Evolutionary conservation across 371 early-diverging fungal genomes (phyloP), one percentile per base, ranked within the genome.

Genomic region (Apophysomyces trapeziformis): DNA sequence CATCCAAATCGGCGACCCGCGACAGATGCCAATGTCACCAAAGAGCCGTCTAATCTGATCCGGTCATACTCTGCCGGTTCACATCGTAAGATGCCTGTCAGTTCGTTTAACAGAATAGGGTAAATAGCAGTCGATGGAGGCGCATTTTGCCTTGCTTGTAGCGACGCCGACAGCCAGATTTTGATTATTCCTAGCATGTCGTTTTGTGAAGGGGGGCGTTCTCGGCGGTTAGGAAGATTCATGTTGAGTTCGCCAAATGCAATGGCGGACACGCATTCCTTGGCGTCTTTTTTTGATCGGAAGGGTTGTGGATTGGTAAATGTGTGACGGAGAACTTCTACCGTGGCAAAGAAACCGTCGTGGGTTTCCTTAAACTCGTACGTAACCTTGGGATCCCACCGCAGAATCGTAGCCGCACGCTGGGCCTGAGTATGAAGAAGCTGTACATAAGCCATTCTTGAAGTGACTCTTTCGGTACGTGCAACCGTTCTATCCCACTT

Each of bases 211-310:
- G 21, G 16, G 18, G 54, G 54, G 1, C 21, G 54, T 21, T 50
- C 21, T 50, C 54, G 16, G 16, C 54, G 54, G 11, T 21, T 50
- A 6, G 54, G 54, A 50, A 50, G 54, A 50, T 50, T 16, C 11
- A 50, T 9, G 21, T 21, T 21, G 21, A 50, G 54, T 50, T 50
- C 54, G 16, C 54, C 21, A 8, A 50, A 50, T 50, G 54, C 54
- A 32, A 50, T n/a, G 2, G 54, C 54, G 5, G 54, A 50, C 5
- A 50, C 54, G 21, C 21, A 9, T 11, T 50, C 54, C 54, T 50
- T 50, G 54, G 54, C 54, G 1, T 50, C 54, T 50, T 50, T 50
- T 26, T 50, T 50, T 50, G 54, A 50, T 50, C 54, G 16, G 21
- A 16, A 50, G 6, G 54, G 21, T 50, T 50, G 21, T 21, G 54